phyloP scores from a whole-genome alignment of 768 basidiomycete genomes.

The Phaeotremella skinneri region DNA sequence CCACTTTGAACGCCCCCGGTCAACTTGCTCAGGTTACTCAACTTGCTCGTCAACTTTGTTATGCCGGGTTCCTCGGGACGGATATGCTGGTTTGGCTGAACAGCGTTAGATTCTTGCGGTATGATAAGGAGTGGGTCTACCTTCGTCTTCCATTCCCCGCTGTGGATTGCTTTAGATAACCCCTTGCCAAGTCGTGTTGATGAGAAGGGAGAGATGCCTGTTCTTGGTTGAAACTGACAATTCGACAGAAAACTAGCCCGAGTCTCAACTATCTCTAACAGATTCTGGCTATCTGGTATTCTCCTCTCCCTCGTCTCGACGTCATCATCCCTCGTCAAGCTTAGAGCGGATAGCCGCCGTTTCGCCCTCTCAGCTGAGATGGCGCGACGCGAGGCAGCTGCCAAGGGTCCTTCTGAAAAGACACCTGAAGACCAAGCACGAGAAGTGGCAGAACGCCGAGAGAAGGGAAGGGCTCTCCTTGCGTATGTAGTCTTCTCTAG shows the following conservation, averaged over 20 bases:
- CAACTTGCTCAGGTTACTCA: constrained; percentile 69
- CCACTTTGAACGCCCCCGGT: constrained; percentile 23
- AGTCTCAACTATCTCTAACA: constrained; percentile 67
- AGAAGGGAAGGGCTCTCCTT: constrained; percentile 61
- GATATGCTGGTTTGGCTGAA: constrained; percentile 85
- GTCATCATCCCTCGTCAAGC: constrained; percentile 38
- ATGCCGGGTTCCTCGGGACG: constrained; percentile 80
- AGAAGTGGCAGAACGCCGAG: constrained; percentile 68
- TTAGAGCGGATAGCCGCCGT: constrained; percentile 44
- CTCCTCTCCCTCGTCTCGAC: constrained; percentile 66
- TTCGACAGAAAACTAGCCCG: constrained; percentile 63
- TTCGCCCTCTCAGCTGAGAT: constrained; percentile 31
- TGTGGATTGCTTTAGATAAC: too few species aligned
- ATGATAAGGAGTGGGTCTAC: constrained; percentile 40
- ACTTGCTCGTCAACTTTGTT: constrained; percentile 77
- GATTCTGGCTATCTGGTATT: constrained; percentile 87
- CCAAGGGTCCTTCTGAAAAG: constrained; percentile 25
- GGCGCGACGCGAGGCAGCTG: constrained; percentile 30
- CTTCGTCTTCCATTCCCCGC: too few species aligned
- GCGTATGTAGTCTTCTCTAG: constrained; percentile 25
- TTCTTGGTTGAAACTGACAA: constrained; percentile 64
- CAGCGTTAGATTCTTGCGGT: constrained; percentile 42
- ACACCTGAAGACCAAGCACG: constrained; percentile 40
- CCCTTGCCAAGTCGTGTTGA: too few species aligned
- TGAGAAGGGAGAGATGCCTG: too few species aligned